phyloP scores from a whole-genome alignment of 2,329 filamentous ascomycete genomes.

The Exophiala sideris region DNA sequence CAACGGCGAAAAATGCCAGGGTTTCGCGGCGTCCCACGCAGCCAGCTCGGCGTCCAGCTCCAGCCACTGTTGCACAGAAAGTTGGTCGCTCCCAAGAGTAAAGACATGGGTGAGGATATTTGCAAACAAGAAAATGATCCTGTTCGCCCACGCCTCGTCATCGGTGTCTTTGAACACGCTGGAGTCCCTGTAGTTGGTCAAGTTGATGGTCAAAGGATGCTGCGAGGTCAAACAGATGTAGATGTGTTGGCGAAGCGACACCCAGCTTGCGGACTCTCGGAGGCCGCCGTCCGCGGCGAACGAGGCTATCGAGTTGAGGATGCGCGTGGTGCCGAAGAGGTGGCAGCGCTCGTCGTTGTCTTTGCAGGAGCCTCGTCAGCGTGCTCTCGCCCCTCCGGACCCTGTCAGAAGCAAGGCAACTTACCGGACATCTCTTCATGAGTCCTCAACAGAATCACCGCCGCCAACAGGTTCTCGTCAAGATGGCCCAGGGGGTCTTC shows the following conservation, averaged over 20 bases:
- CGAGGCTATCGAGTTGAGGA: conserved; percentile 39
- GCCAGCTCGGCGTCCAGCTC: conserved; percentile 15
- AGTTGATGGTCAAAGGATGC: conserved; percentile 37
- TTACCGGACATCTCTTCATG: conserved; percentile 43
- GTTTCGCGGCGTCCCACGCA: conserved; percentile 12
- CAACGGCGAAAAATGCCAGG: conserved; percentile 23
- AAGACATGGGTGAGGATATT: conserved; percentile 33
- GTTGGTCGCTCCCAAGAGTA: neutral
- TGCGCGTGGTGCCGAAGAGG: conserved; percentile 38
- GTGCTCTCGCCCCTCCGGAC: neutral
- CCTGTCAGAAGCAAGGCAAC: neutral
- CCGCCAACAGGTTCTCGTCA: conserved; percentile 47
- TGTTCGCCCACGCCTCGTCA: conserved; percentile 39
- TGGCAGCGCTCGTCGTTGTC: conserved; percentile 37
- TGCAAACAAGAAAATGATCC: conserved; percentile 40
- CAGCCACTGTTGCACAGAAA: conserved; percentile 10
- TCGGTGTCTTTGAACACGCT: conserved; percentile 37
- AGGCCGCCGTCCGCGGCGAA: conserved; percentile 41
- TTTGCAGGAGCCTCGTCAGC: neutral
- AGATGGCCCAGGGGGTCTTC: conserved; percentile 42
- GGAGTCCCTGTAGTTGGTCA: conserved; percentile 40
- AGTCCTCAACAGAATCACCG: conserved; percentile 49
- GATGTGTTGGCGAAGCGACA: conserved; percentile 42
- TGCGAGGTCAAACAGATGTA: conserved; percentile 39
- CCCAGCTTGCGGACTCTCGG: conserved; percentile 42